Conservation (phyloP, 192 early-diverging fungal species). For the Linnemannia elongata region DNA sequence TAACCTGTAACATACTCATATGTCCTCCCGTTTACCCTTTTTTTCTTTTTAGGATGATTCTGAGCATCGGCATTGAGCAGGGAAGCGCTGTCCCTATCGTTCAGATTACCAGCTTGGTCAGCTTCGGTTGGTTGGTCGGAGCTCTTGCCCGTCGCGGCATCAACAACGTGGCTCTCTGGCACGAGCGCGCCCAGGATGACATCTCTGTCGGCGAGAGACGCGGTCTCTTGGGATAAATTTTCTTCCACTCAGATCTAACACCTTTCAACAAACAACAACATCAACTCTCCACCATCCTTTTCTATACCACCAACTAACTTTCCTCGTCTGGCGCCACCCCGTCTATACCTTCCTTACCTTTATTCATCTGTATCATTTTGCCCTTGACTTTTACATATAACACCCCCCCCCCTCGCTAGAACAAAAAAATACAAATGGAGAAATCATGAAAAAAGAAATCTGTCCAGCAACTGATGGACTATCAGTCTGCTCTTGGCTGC, state of each 20-base stretch:
- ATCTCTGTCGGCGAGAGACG: slow-evolving; percentile 27
- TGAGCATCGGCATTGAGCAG: slow-evolving; percentile 51
- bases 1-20: neutral
- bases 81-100: slow-evolving; percentile 28
- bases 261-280: too few species aligned
- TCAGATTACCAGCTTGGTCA: slow-evolving; percentile 24
- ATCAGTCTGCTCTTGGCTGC: too few species aligned
- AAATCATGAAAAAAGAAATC: neutral
- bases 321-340: neutral
- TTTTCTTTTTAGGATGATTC: slow-evolving; percentile 33
- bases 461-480: too few species aligned
- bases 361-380: neutral
- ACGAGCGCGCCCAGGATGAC: slow-evolving; percentile 35
- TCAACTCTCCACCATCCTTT: neutral
- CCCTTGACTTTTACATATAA: neutral
- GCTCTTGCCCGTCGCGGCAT: slow-evolving; percentile 35
- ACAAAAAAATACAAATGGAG: slow-evolving; percentile 10
- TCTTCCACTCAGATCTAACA: neutral
- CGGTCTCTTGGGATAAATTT: slow-evolving; percentile 41
- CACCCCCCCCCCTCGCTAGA: neutral
- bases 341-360: neutral
- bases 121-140: slow-evolving; percentile 49
- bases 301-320: neutral
- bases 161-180: slow-evolving; percentile 25
- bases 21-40: too few species aligned